Percentiles rank a stretch among this genome's conserved stretches.
Conservation (phyloP, 768 basidiomycete genomes). For the Boletus huronensis region DNA sequence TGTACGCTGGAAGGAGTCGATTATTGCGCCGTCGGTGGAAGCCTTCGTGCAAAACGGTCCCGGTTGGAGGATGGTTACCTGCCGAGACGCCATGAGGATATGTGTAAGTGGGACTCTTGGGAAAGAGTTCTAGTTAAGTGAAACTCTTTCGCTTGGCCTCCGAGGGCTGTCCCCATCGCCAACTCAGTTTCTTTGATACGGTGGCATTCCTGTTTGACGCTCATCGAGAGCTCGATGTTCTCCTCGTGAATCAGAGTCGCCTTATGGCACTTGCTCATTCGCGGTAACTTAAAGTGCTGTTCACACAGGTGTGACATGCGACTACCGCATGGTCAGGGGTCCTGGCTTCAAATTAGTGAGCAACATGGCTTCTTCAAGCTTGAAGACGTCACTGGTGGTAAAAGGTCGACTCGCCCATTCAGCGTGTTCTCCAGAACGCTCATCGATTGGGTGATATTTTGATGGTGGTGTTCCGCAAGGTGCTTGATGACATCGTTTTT, state of each 20-base stretch:
- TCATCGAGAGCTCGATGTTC: conserved; percentile 2
- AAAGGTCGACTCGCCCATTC: conserved; percentile 12
- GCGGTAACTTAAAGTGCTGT: not conserved
- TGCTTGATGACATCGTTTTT: not conserved
- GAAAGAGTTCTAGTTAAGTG: conserved; percentile 14
- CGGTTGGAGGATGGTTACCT: not conserved
- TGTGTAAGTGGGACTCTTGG: too few species aligned
- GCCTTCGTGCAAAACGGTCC: not conserved
- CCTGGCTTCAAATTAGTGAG: not conserved
- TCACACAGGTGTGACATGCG: conserved; percentile 9
- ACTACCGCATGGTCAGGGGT: conserved; percentile 16
- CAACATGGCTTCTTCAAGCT: conserved; percentile 7
- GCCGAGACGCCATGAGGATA: not conserved
- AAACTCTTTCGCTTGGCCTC: conserved; percentile 11
- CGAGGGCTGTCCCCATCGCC: conserved; percentile 7
- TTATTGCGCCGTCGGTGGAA: not conserved
- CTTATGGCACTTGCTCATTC: not conserved
- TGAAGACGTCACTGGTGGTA: conserved; percentile 8
- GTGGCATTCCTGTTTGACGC: conserved; percentile 1
- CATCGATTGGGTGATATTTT: conserved; percentile 13
- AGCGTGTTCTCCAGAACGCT: conserved; percentile 10
- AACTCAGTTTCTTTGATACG: not conserved
- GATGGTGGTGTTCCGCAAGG: conserved; percentile 4
- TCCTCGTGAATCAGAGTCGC: not conserved
- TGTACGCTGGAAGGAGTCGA: conserved; percentile 14